A percentile compares a stretch with the other conserved stretches of the same genome.
Conservation (phyloP, 106 monocot genomes). For the Dendrobium catenatum region DNA sequence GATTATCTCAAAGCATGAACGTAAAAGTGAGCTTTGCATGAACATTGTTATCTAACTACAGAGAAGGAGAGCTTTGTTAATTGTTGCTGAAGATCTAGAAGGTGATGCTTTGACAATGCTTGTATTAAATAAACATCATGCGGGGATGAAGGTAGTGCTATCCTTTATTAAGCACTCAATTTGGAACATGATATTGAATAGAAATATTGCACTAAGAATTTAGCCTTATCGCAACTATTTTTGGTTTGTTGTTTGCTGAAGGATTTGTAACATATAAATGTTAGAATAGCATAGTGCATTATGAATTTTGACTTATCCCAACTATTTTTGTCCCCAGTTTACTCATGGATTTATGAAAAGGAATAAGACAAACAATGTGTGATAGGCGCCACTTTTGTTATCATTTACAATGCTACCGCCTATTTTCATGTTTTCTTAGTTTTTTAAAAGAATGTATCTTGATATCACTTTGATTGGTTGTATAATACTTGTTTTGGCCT, state of each 20-base stretch:
- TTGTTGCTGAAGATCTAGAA: slow-evolving; percentile 86
- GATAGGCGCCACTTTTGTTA: neutral
- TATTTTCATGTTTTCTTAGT: neutral
- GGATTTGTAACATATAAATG: neutral
- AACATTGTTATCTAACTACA: slow-evolving; percentile 12
- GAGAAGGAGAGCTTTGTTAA: slow-evolving; percentile 70
- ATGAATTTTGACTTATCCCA: neutral
- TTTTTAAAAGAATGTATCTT: neutral
- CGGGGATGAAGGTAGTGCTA: slow-evolving; percentile 65
- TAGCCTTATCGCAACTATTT: neutral
- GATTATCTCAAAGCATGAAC: neutral
- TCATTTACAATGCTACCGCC: neutral
- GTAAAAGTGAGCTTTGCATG: neutral
- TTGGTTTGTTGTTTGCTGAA: neutral
- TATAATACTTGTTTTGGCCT: neutral
- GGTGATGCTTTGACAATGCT: slow-evolving; percentile 68
- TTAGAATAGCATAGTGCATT: neutral
- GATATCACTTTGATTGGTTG: neutral
- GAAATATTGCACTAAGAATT: neutral
- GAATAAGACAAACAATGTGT: neutral
- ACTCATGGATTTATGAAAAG: neutral
- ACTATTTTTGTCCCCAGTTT: neutral
- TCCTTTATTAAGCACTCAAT: neutral
- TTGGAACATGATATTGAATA: neutral
- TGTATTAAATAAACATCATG: slow-evolving; percentile 77